phyloP scores from a whole-genome alignment of 73 alveolate genomes.

The Blepharisma japonicum region DNA sequence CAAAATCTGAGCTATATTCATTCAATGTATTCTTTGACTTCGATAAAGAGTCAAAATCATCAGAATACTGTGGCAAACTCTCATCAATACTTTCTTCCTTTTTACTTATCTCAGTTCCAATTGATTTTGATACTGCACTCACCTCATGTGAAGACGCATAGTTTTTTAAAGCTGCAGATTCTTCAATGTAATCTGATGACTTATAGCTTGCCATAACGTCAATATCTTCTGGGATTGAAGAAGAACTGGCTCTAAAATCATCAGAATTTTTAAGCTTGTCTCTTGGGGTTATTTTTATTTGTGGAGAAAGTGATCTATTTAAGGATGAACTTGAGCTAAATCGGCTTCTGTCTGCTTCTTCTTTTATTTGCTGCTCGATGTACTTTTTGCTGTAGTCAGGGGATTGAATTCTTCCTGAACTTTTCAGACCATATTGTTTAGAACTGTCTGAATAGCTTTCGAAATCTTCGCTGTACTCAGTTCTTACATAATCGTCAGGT shows the following conservation, averaged over 20 bases:
- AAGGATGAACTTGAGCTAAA: too few relatives aligned
- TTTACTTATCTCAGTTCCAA: background rate
- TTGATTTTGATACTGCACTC: background rate
- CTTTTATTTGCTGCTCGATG: too few relatives aligned
- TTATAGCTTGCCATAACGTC: background rate
- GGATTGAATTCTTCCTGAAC: too few relatives aligned
- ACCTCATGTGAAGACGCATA: conserved; percentile 18
- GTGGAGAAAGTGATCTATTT: too few relatives aligned
- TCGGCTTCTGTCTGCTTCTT: too few relatives aligned
- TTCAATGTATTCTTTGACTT: background rate
- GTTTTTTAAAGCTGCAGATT: background rate
- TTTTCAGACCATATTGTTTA: too few relatives aligned
- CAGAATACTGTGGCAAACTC: conserved; percentile 11
- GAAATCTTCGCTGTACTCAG: background rate
- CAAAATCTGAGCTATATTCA: conserved; percentile 13
- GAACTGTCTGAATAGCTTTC: background rate
- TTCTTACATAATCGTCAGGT: background rate
- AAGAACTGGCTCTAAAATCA: background rate
- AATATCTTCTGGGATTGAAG: conserved; percentile 23
- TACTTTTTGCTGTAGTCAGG: too few relatives aligned
- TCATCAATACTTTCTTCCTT: conserved; percentile 2
- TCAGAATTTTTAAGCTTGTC: background rate
- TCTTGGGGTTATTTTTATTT: too few relatives aligned
- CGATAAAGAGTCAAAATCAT: conserved; percentile 10
- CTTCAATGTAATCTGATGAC: background rate